These are phyloP conservation scores for Hyaloperonospora arabidopsidis DNA, from an alignment of 352 stramenopile genomes.

Conservation along the genomic window DNA sequence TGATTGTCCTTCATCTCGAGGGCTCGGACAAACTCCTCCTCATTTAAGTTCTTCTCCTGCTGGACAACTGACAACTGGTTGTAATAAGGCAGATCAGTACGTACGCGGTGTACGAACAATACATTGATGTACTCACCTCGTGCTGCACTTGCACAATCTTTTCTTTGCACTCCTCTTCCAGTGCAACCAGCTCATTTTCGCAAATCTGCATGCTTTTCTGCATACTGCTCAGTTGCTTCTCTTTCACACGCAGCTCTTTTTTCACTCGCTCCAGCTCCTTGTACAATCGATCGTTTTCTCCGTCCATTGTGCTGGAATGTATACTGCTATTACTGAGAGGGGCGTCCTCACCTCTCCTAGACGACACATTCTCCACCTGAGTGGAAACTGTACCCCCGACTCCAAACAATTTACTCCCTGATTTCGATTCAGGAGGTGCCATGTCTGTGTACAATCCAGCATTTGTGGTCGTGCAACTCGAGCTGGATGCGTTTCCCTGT, in stretches of 20 bases:
- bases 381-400: slow-evolving; percentile 32
- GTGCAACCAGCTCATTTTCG: slow-evolving; percentile 69
- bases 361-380: slow-evolving; percentile 26
- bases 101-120: not conserved
- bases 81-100: not conserved
- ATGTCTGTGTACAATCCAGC: slow-evolving; percentile 4
- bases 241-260: slow-evolving; percentile 48
- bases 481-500: slow-evolving; percentile 17
- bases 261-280: slow-evolving; percentile 54
- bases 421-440: slow-evolving; percentile 25
- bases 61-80: slow-evolving; percentile 37
- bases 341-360: slow-evolving; percentile 8
- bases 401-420: slow-evolving; percentile 23
- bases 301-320: slow-evolving; percentile 12
- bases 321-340: slow-evolving; percentile 15
- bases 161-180: slow-evolving; percentile 64
- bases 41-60: slow-evolving; percentile 56
- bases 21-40: slow-evolving; percentile 65
- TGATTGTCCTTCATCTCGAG: slow-evolving; percentile 70
- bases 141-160: slow-evolving; percentile 61
- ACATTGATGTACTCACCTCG: slow-evolving; percentile 26
- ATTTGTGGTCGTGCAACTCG: slow-evolving; percentile 8
- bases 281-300: slow-evolving; percentile 29
- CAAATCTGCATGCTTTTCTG: slow-evolving; percentile 58
- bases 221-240: slow-evolving; percentile 45